Conservation (phyloP, 1,284 basidiomycete species). For the Puccinia polysora region DNA sequence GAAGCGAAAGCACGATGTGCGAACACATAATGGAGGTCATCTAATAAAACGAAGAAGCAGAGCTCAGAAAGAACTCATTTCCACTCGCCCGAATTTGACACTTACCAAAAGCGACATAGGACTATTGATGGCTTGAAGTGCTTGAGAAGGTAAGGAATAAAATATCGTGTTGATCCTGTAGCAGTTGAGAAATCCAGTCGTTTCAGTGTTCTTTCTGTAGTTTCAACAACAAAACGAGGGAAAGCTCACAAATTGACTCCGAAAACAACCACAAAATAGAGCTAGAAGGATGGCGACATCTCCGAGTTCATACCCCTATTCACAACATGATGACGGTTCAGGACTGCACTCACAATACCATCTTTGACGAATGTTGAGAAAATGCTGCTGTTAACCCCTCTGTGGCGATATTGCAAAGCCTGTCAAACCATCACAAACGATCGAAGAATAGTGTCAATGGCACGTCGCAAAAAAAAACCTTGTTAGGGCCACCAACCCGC, state of each 20-base stretch:
- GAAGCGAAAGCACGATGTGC: slow-evolving; percentile 37
- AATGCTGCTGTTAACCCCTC: slow-evolving; percentile 33
- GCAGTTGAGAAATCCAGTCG: not conserved
- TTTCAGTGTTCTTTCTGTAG: not conserved
- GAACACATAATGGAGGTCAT: slow-evolving; percentile 44
- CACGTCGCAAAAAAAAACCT: not conserved
- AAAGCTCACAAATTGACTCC: slow-evolving; percentile 28
- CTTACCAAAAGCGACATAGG: slow-evolving; percentile 43
- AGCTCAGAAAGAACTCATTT: not conserved
- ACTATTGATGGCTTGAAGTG: slow-evolving; percentile 42
- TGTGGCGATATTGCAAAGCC: slow-evolving; percentile 39
- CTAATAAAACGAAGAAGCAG: not conserved
- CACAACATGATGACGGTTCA: not conserved
- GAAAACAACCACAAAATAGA: slow-evolving; percentile 41
- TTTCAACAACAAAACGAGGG: not conserved
- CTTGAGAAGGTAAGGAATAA: slow-evolving; percentile 39
- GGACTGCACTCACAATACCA: slow-evolving; percentile 33
- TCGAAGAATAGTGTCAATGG: not conserved
- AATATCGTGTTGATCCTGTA: slow-evolving; percentile 43
- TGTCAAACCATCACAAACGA: not conserved
- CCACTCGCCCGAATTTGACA: not conserved
- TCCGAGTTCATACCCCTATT: not conserved
- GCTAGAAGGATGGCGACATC: not conserved
- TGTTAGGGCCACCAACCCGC: slow-evolving; percentile 3
- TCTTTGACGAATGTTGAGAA: slow-evolving; percentile 41